Conservation (phyloP, 2,329 filamentous ascomycete species). For the Monilinia aucupariae region DNA sequence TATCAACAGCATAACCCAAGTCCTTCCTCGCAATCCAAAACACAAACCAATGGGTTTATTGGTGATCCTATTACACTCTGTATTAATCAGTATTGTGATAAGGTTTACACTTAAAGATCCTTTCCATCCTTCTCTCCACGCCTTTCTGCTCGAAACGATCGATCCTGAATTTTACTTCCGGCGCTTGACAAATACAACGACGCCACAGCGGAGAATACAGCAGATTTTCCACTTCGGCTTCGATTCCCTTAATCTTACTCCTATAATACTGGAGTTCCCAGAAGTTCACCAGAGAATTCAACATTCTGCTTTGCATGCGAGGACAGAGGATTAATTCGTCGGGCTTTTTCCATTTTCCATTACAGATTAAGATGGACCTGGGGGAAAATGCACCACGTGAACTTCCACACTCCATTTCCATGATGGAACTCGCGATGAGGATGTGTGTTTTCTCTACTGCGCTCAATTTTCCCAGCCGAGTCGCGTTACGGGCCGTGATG, state of each 20-base stretch:
- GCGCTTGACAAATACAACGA: neutral
- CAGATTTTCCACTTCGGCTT: neutral
- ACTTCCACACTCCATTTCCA: neutral
- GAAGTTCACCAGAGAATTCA: neutral
- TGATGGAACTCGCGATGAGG: neutral
- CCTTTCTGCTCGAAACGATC: neutral
- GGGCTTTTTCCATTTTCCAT: constrained; percentile 6
- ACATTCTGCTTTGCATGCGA: neutral
- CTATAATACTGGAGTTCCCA: neutral
- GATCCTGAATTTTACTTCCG: neutral
- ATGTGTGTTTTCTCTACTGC: neutral
- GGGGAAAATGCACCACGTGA: no score
- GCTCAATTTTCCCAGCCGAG: neutral
- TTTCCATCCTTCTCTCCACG: neutral
- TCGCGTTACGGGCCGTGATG: neutral
- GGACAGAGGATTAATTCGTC: constrained; percentile 7
- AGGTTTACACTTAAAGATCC: neutral
- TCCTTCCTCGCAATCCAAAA: neutral
- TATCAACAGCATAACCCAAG: neutral
- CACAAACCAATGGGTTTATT: no score
- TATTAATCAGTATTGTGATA: neutral
- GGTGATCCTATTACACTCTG: neutral
- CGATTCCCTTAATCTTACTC: neutral
- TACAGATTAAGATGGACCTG: neutral
- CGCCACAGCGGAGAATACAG: neutral